Percentiles rank a stretch among this genome's conserved stretches.
Conservation (phyloP, 2,329 filamentous ascomycete genomes). For the Aspergillus melleus region DNA sequence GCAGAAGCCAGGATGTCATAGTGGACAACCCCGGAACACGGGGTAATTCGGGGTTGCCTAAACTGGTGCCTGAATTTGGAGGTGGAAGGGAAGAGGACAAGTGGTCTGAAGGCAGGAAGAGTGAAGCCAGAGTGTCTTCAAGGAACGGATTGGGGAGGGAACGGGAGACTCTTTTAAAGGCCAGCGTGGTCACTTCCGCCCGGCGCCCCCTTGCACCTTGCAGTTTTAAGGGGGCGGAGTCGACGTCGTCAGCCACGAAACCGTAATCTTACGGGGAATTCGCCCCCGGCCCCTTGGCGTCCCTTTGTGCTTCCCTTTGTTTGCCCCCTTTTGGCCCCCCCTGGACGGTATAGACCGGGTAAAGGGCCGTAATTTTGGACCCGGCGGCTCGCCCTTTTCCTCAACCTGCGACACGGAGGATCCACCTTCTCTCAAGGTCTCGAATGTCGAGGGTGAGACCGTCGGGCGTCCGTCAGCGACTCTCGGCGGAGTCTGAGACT, state of each 20-base stretch:
- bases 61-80: conserved; percentile 4
- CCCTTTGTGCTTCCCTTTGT: neutral
- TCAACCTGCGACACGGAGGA: neutral
- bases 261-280: conserved; percentile 14
- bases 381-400: neutral
- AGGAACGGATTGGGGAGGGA: conserved; percentile 12
- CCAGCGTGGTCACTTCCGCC: conserved; percentile 38
- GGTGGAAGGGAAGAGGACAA: conserved; percentile 30
- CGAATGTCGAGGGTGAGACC: neutral
- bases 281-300: neutral
- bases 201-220: conserved; percentile 10
- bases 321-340: neutral
- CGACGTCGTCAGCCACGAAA: conserved; percentile 18
- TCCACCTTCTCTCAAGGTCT: neutral
- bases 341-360: neutral
- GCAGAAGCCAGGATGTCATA: conserved; percentile 40
- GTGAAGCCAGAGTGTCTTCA: conserved; percentile 8
- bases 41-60: conserved; percentile 8
- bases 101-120: conserved; percentile 24
- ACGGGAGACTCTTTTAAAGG: conserved; percentile 39
- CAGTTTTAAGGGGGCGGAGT: conserved; percentile 21
- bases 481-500: no score
- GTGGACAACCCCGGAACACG: conserved; percentile 28
- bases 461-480: neutral
- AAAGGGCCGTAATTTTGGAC: neutral